Evolutionary conservation across 306 rosid species (phyloP), one percentile per base, ranked within the genome.

Genomic region (Glycine soja): DNA sequence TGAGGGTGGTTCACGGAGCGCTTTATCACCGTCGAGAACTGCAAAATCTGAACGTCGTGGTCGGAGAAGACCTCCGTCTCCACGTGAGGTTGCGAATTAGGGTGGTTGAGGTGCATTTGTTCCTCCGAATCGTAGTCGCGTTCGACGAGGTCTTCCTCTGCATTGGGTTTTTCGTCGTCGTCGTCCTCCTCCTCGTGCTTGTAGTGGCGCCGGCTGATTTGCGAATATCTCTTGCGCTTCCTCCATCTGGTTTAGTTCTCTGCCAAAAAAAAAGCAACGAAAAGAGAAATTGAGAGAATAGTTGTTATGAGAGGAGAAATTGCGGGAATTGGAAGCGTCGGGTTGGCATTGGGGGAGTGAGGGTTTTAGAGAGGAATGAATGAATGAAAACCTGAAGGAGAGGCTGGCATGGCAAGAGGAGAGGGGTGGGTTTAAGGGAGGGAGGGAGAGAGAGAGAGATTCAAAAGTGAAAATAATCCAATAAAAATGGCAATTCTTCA

Each of bases 191-290:
- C 90, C 6, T 88, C 90, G 80, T 83, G 90, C 85, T 86, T 91
- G 70, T 77, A 85, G n/a, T 80, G 85, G 36, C 90, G 85, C 65
- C 86, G 78, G 65, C 64, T 78, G 84, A 90, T 85, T 86, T 82
- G 93, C 8, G 98, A 85, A 50, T 95, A 98, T 63, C 93, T 81
- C 97, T 90, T 93, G 24, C 97, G 87, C 90, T 92, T 95, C 90
- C 89, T 85, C 99, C 99, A 95, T 89, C 84, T 89, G 74, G 86
- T 89, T 68, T 97, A 93, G 54, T 85, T 89, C 10, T 92, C 98
- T 96, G 88, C 12, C 7, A 68, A 54, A 7, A 13, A 76, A 3
- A 36, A 36, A 36, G 40, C 30, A 24, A 0, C 0, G 12, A 63
- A 63, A 12, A 0, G 52, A 59, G 15, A 82, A 68, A 57, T 65